A percentile compares a stretch with the other conserved stretches of the same genome.
Evolutionary conservation across 345 rosid genomes (phyloP).

Genomic region (Turritis glabra): DNA sequence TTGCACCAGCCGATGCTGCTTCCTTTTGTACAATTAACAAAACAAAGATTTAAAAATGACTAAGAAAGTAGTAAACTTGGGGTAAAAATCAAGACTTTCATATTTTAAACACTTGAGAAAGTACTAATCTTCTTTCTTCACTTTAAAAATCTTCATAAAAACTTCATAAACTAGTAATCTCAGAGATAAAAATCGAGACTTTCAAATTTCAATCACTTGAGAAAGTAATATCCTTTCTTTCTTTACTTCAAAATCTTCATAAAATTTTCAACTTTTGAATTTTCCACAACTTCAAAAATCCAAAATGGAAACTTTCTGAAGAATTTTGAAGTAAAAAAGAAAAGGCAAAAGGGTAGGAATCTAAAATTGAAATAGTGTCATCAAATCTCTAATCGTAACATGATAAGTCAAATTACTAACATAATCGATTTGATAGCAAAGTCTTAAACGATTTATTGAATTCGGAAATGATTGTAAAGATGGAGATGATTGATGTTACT

Average conservation of each 20-base stretch:
- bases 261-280: not conserved
- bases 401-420: not conserved
- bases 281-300: not conserved
- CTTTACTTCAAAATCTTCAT: not conserved
- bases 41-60: not conserved
- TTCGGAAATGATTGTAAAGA: not conserved
- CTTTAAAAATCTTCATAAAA: not conserved
- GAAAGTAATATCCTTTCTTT: not conserved
- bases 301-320: not conserved
- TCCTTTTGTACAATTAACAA: slow-evolving; percentile 45
- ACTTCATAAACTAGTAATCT: not conserved
- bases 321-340: not conserved
- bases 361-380: not conserved
- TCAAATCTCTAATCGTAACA: not conserved
- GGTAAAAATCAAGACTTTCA: not conserved
- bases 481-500: slow-evolving; percentile 37
- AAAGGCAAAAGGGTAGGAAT: not conserved
- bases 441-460: not conserved
- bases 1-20: slow-evolving; percentile 82
- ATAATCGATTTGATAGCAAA: not conserved
- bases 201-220: not conserved
- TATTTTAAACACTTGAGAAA: not conserved
- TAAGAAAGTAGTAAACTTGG: not conserved
- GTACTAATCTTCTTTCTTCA: not conserved
- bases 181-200: not conserved